Conservation (phyloP, 495 filamentous ascomycete species). For the Aspergillus cristatus region DNA sequence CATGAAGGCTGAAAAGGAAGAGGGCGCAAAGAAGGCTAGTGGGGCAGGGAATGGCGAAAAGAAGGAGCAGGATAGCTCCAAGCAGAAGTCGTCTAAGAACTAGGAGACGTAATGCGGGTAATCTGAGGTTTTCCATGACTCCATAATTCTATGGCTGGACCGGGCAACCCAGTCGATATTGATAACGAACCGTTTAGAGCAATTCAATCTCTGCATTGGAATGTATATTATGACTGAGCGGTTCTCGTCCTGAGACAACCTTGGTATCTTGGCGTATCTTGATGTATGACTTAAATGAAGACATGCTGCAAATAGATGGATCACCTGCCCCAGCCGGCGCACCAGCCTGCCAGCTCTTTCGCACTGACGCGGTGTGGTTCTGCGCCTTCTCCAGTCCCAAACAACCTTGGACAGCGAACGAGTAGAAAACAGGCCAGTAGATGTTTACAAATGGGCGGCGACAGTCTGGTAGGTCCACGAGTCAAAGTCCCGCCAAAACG, state of each 20-base stretch:
- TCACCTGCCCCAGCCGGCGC: constrained; percentile 52
- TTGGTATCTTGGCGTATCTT: no score
- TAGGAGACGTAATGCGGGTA: constrained; percentile 21
- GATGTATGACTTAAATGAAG: no score
- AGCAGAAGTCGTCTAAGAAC: constrained; percentile 53
- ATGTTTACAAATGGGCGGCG: constrained; percentile 75
- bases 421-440: constrained; percentile 72
- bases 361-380: constrained; percentile 41
- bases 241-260: no score
- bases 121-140: constrained; percentile 5
- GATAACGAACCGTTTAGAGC: constrained; percentile 25
- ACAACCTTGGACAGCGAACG: constrained; percentile 51
- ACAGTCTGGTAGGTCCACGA: constrained; percentile 19
- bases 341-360: constrained; percentile 71
- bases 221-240: constrained; percentile 20
- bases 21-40: constrained; percentile 46
- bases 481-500: constrained; percentile 45
- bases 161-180: constrained; percentile 15
- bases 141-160: no score
- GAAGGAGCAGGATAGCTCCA: constrained; percentile 55
- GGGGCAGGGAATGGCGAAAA: constrained; percentile 51
- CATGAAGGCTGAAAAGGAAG: constrained; percentile 54
- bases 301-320: background rate
- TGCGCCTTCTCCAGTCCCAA: constrained; percentile 44
- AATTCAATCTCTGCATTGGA: constrained; percentile 13